A percentile compares a stretch with the other conserved stretches of the same genome.
Conservation (phyloP, 306 rosid species). For the Cucumis melo region DNA sequence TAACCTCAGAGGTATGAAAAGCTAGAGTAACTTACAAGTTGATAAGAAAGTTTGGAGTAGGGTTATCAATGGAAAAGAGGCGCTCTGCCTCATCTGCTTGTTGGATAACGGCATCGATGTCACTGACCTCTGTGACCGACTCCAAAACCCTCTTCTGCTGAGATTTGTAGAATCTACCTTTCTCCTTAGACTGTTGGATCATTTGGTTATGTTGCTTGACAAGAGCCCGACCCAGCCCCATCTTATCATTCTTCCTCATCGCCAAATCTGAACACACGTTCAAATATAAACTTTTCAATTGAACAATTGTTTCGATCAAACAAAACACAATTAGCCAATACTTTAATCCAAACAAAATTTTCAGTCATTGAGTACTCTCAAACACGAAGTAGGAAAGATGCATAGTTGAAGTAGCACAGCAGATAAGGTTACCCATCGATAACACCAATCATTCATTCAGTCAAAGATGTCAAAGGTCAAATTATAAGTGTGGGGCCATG, state of each 20-base stretch:
- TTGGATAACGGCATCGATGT: slow-evolving; percentile 77
- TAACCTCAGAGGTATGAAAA: neutral
- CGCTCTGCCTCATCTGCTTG: slow-evolving; percentile 43
- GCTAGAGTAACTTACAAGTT: slow-evolving; percentile 27
- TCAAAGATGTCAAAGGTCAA: no score
- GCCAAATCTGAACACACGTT: neutral
- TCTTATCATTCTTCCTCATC: slow-evolving; percentile 68
- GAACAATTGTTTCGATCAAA: no score
- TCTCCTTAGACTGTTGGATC: slow-evolving; percentile 69
- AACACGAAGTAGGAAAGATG: no score
- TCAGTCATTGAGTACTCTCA: no score
- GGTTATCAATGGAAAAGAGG: slow-evolving; percentile 26
- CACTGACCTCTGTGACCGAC: slow-evolving; percentile 77
- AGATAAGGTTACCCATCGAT: no score
- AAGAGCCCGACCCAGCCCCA: slow-evolving; percentile 64
- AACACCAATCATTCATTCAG: no score
- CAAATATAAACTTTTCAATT: no score
- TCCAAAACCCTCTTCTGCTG: slow-evolving; percentile 71
- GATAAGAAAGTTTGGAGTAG: slow-evolving; percentile 34
- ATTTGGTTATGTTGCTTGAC: slow-evolving; percentile 86
- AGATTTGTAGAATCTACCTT: slow-evolving; percentile 36
- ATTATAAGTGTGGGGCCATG: no score
- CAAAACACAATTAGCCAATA: no score
- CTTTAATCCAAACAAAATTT: no score
- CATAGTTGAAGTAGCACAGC: no score